These are phyloP conservation scores for Periconia sp. DNA, from an alignment of 2,329 filamentous ascomycete genomes.

Conservation along the genomic window DNA sequence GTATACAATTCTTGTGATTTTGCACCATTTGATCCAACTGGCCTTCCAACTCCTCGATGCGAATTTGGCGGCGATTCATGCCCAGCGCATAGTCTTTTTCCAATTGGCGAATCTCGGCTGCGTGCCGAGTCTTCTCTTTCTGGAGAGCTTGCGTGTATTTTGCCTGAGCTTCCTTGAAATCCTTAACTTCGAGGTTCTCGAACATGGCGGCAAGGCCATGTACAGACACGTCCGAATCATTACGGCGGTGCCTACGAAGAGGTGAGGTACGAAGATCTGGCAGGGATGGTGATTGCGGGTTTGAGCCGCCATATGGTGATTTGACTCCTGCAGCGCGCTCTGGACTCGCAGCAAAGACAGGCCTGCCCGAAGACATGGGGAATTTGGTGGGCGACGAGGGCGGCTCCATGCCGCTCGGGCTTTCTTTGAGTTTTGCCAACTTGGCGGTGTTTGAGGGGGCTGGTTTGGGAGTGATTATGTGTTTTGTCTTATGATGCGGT, in stretches of 20 bases:
- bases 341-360: conserved; percentile 63
- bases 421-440: conserved; percentile 42
- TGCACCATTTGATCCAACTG: conserved; percentile 23
- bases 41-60: conserved; percentile 34
- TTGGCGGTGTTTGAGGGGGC: conserved; percentile 29
- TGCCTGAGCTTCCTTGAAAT: conserved; percentile 48
- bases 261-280: conserved; percentile 46
- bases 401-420: conserved; percentile 41
- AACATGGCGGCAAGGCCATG: conserved; percentile 66
- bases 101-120: conserved; percentile 44
- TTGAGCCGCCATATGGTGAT: conserved; percentile 30
- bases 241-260: conserved; percentile 32
- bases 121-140: conserved; percentile 44
- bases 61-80: conserved; percentile 27
- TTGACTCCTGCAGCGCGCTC: conserved; percentile 61
- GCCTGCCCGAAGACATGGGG: conserved; percentile 56
- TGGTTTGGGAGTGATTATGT: conserved; percentile 6
- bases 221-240: conserved; percentile 42
- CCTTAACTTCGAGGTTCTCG: conserved; percentile 64
- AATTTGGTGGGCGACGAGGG: conserved; percentile 49
- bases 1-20: conserved; percentile 24
- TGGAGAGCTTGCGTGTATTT: conserved; percentile 48
- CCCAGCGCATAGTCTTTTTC: conserved; percentile 69
- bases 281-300: conserved; percentile 31
- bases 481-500: conserved; percentile 5